Conservation (phyloP, 2,329 filamentous ascomycete species). For the Colletotrichum sp. region DNA sequence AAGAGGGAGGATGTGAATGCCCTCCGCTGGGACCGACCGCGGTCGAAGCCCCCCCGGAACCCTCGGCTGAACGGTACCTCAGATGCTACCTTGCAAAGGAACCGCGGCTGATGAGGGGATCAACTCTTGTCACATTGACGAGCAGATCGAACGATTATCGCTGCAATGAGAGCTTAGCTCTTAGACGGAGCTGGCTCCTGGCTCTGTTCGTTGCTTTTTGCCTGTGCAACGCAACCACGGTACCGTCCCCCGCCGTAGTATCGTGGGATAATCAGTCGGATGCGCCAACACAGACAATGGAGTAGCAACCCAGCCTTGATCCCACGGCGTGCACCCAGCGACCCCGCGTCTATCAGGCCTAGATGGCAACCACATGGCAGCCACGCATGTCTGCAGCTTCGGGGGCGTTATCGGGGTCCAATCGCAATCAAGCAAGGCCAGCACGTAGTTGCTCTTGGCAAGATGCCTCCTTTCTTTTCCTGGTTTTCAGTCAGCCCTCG, state of each 20-base stretch:
- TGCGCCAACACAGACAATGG: neutral
- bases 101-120: neutral
- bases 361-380: neutral
- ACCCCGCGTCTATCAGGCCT: neutral
- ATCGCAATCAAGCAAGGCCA: neutral
- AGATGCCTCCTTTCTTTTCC: neutral
- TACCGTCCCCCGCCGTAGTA: neutral
- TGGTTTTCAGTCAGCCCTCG: neutral
- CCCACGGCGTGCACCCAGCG: neutral
- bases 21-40: neutral
- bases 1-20: neutral
- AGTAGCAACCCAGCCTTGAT: neutral
- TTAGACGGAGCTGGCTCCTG: neutral
- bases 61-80: neutral
- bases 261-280: neutral
- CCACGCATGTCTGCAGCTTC: neutral
- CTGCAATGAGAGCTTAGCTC: neutral
- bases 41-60: neutral
- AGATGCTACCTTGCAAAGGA: neutral
- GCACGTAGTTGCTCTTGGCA: neutral
- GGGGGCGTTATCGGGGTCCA: neutral
- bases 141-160: neutral
- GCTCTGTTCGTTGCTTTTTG: neutral
- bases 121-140: neutral
- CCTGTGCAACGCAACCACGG: neutral